Evolutionary conservation across 106 monocot species (phyloP).

Genomic region (Phalaenopsis equestris): DNA sequence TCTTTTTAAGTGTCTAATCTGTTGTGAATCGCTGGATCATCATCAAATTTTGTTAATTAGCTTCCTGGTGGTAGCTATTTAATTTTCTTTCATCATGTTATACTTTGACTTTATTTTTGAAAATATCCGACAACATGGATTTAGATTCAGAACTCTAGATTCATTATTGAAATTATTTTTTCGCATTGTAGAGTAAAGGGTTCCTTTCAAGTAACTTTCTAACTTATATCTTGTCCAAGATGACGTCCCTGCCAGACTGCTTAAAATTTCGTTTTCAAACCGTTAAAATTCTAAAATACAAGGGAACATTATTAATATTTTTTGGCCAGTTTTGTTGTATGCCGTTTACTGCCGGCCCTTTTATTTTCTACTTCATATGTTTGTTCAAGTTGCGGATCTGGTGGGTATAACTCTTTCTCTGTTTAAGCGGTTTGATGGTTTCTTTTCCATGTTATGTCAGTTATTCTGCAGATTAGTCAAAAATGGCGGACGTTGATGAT

Average conservation of each 20-base stretch:
- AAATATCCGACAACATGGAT: no score
- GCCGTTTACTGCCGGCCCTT: not conserved
- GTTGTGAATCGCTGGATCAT: no score
- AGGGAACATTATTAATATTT: no score
- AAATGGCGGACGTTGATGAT: constrained; percentile 18
- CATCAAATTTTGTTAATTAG: not conserved
- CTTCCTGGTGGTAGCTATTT: not conserved
- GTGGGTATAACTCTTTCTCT: not conserved
- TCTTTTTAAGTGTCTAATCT: no score
- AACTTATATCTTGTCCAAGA: no score
- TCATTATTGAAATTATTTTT: not conserved
- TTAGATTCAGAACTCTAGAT: not conserved
- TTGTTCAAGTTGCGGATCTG: not conserved
- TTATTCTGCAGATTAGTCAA: not conserved
- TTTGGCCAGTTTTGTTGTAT: no score
- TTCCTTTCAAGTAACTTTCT: not conserved
- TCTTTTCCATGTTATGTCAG: not conserved
- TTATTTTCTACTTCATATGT: not conserved
- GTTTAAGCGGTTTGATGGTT: not conserved
- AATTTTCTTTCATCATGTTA: not conserved
- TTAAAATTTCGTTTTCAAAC: no score
- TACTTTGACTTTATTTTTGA: no score
- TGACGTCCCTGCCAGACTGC: no score
- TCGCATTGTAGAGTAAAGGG: not conserved
- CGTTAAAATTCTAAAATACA: not conserved